Conservation (phyloP, 176 grass and related monocot genomes). For the Zoysia japonica region DNA sequence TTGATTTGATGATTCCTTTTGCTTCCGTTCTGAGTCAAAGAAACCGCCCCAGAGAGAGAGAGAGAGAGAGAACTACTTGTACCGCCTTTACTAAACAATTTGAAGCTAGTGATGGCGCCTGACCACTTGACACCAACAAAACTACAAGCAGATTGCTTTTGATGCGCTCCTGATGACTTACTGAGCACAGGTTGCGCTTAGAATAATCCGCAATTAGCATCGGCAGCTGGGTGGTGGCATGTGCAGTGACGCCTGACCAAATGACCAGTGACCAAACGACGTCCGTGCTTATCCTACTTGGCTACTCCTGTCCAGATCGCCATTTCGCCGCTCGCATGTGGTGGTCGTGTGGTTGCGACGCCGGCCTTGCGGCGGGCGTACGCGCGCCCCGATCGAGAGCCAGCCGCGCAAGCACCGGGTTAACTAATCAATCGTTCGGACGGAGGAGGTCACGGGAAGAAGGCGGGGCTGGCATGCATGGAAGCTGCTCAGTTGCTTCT, state of each 20-base stretch:
- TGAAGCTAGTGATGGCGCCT: conserved; percentile 4
- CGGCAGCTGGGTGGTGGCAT: not conserved
- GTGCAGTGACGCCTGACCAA: conserved; percentile 20
- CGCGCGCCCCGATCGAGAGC: not conserved
- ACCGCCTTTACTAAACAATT: not conserved
- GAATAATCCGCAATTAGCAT: not conserved
- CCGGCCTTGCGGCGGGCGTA: not conserved
- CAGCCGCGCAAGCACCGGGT: conserved; percentile 22
- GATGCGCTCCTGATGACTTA: conserved; percentile 30
- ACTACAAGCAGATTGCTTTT: conserved; percentile 37
- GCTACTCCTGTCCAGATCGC: not conserved
- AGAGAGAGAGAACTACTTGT: not conserved
- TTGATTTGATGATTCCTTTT: not conserved
- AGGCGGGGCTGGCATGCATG: not conserved
- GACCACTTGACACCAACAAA: conserved; percentile 29
- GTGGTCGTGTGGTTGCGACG: not conserved
- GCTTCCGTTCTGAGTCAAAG: not conserved
- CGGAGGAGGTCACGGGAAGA: not conserved
- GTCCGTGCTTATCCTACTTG: not conserved
- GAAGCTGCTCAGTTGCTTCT: conserved; percentile 25
- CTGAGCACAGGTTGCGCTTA: not conserved
- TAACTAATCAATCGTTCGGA: not conserved
- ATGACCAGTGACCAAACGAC: conserved; percentile 22
- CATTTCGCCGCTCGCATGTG: conserved; percentile 12
- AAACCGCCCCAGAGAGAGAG: not conserved